These are phyloP conservation scores for Asclepias syriaca DNA, from an alignment of 257 asterid genomes.

Conservation along the genomic window DNA sequence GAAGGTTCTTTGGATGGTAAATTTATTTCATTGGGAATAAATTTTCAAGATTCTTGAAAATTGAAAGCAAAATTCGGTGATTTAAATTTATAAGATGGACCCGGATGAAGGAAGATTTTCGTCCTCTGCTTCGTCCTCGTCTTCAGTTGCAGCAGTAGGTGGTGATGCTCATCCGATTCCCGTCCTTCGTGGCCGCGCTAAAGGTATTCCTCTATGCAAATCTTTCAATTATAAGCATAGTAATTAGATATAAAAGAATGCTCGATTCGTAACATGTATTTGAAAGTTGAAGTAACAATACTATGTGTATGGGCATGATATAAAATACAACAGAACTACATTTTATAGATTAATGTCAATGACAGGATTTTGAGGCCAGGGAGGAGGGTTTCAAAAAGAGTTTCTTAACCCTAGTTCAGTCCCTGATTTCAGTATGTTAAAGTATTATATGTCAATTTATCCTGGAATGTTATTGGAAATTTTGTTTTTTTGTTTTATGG, in stretches of 20 bases:
- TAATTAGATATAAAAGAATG: too few relatives aligned
- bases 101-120: slow-evolving; percentile 3
- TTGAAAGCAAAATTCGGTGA: not conserved
- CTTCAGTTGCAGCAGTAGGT: slow-evolving; percentile 9
- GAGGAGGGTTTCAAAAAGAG: too few relatives aligned
- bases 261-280: too few relatives aligned
- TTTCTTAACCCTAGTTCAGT: too few relatives aligned
- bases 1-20: not conserved
- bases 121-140: not conserved
- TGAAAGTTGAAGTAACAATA: too few relatives aligned
- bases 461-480: not conserved
- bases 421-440: too few relatives aligned
- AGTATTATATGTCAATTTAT: not conserved
- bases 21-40: not conserved
- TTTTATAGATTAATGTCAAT: too few relatives aligned
- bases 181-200: slow-evolving; percentile 6
- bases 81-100: slow-evolving; percentile 6
- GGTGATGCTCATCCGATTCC: not conserved
- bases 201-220: not conserved
- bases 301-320: too few relatives aligned
- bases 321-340: too few relatives aligned
- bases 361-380: too few relatives aligned
- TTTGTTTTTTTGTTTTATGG: not conserved
- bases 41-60: not conserved
- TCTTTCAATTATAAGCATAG: too few relatives aligned